Conservation (phyloP, 805 yeast species). For the Schizosaccharomyces osmophilus region DNA sequence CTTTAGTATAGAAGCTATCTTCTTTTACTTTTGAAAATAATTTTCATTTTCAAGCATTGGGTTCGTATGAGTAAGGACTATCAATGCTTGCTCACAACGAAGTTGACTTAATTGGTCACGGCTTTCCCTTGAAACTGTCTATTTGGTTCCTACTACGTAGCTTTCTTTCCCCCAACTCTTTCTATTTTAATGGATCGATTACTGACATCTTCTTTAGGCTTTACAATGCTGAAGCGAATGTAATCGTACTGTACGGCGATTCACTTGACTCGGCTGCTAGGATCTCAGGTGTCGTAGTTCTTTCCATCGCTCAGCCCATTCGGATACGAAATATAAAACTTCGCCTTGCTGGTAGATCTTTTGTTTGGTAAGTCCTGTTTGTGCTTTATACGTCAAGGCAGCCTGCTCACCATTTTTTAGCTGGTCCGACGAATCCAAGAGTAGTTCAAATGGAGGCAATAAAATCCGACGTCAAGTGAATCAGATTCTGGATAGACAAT, state of each 20-base stretch:
- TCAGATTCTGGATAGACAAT: slow-evolving; percentile 45
- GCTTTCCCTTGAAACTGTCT: neutral
- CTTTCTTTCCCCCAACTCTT: neutral
- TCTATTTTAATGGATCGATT: neutral
- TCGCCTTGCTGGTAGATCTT: slow-evolving; percentile 40
- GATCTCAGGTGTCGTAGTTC: slow-evolving; percentile 51
- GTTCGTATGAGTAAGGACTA: no score
- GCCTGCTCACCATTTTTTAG: neutral
- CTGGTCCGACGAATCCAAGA: neutral
- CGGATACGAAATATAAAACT: slow-evolving; percentile 38
- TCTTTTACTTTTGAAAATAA: no score
- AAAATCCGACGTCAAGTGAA: neutral
- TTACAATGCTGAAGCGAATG: neutral
- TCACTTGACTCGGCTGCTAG: slow-evolving; percentile 22
- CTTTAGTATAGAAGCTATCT: no score
- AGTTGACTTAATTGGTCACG: no score
- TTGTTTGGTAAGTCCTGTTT: slow-evolving; percentile 14
- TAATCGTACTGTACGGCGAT: neutral
- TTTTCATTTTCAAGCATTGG: no score
- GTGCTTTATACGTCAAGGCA: neutral
- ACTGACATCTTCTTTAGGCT: neutral
- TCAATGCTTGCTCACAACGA: no score
- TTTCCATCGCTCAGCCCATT: slow-evolving; percentile 54
- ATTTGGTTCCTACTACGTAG: neutral
- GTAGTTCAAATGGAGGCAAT: neutral